These are phyloP conservation scores for Pythium plurisporium DNA, from an alignment of 352 stramenopile species.

Conservation along the genomic window DNA sequence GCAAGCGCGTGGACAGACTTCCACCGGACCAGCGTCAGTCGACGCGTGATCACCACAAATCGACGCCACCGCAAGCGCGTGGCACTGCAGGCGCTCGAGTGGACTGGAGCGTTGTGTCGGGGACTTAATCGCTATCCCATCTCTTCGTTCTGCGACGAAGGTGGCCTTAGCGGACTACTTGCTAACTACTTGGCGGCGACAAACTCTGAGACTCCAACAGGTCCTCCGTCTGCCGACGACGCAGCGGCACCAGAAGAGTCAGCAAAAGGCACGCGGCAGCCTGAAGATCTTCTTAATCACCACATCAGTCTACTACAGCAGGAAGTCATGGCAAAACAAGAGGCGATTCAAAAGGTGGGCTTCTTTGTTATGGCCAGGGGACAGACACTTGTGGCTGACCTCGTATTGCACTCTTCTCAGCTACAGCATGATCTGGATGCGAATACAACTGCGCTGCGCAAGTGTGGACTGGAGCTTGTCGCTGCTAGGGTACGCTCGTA, in stretches of 20 bases:
- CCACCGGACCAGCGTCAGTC: conserved; percentile 19
- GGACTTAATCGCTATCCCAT: conserved; percentile 72
- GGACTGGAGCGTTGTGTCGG: conserved; percentile 61
- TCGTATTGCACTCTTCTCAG: conserved; percentile 21
- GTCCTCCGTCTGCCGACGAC: not conserved
- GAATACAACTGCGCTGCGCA: conserved; percentile 46
- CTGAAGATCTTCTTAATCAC: conserved; percentile 25
- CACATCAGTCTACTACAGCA: conserved; percentile 48
- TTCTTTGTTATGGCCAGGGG: no score
- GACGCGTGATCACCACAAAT: conserved; percentile 71
- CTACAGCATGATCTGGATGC: conserved; percentile 57
- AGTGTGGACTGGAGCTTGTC: conserved; percentile 61
- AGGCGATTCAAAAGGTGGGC: conserved; percentile 22
- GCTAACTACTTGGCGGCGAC: conserved; percentile 19
- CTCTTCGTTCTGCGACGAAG: conserved; percentile 68
- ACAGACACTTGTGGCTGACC: not conserved
- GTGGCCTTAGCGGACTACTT: conserved; percentile 53
- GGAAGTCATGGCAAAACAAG: conserved; percentile 42
- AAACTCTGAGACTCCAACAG: no score
- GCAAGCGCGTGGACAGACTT: conserved; percentile 41
- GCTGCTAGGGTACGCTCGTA: conserved; percentile 33
- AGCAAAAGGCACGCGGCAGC: not conserved
- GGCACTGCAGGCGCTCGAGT: conserved; percentile 34
- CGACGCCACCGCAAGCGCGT: conserved; percentile 28
- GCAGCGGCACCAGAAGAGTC: not conserved